Evolutionary conservation across 2,329 filamentous ascomycete species (phyloP).

Genomic region (Sphaerostilbella broomeana): DNA sequence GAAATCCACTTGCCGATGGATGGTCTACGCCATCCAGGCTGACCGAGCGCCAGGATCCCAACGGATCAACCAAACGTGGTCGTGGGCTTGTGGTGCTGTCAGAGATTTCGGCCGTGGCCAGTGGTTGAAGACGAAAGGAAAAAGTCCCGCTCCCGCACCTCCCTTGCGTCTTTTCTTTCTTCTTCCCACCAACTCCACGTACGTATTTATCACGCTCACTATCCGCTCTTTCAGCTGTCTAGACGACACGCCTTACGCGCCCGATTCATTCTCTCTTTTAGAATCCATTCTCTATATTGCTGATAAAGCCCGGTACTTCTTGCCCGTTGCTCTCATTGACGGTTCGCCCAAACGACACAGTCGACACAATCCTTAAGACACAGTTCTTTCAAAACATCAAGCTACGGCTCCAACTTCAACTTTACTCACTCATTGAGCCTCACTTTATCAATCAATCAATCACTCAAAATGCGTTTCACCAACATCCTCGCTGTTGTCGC

Average conservation of each 20-base stretch:
- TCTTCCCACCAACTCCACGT: conserved; percentile 2
- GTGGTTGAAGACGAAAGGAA: conserved; percentile 9
- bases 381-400: too few species aligned
- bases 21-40: conserved; percentile 9
- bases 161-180: neutral
- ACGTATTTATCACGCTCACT: conserved; percentile 7
- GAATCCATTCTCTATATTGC: neutral
- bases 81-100: conserved; percentile 11
- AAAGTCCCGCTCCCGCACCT: conserved; percentile 2
- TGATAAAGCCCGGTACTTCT: conserved; percentile 5
- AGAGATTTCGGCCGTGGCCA: conserved; percentile 11
- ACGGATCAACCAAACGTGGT: conserved; percentile 11
- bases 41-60: conserved; percentile 8
- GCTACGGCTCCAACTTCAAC: too few species aligned
- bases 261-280: conserved; percentile 4
- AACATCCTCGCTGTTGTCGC: conserved; percentile 35
- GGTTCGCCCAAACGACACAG: neutral
- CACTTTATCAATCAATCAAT: neutral
- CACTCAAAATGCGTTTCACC: conserved; percentile 41
- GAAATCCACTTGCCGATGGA: conserved; percentile 11
- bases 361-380: too few species aligned
- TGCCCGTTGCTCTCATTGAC: conserved; percentile 7
- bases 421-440: neutral
- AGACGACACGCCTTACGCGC: conserved; percentile 4
- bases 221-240: conserved; percentile 7